Evolutionary conservation across 768 basidiomycete species (phyloP).

Genomic region (Asterophora parasitica): DNA sequence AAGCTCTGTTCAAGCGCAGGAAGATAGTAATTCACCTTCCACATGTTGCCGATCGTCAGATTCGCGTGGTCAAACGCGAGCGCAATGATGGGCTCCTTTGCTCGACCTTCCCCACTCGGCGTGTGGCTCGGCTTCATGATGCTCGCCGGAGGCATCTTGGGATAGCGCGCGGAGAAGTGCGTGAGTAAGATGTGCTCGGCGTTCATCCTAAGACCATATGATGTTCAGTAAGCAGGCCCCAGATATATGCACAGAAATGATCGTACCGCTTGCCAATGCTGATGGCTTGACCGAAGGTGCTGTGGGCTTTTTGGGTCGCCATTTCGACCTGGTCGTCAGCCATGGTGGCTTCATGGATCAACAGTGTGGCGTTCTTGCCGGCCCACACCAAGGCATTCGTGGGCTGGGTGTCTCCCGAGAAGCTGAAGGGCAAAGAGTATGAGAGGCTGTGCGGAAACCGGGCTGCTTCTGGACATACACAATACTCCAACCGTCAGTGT

Average conservation of each 20-base stretch:
- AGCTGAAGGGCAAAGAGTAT: conserved; percentile 41
- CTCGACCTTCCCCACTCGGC: neutral
- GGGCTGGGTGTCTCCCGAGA: conserved; percentile 89
- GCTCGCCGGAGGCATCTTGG: conserved; percentile 68
- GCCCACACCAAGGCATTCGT: conserved; percentile 59
- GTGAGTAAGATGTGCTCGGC: conserved; percentile 86
- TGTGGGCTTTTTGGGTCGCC: conserved; percentile 77
- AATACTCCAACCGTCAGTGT: conserved; percentile 71
- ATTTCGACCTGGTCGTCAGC: conserved; percentile 75
- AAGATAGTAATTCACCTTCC: conserved; percentile 79
- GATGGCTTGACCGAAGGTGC: conserved; percentile 87
- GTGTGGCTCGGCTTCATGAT: conserved; percentile 15
- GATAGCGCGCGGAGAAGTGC: conserved; percentile 93
- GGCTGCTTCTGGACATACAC: conserved; percentile 50
- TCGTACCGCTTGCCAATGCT: conserved; percentile 61
- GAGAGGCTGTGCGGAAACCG: conserved; percentile 25
- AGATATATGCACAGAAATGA: neutral
- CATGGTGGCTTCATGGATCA: conserved; percentile 95
- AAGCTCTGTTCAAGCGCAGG: conserved; percentile 64
- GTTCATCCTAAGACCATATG: conserved; percentile 56
- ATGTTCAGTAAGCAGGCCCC: too few relatives aligned
- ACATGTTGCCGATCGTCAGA: conserved; percentile 72
- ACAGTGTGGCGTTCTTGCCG: conserved; percentile 64
- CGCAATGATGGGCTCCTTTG: conserved; percentile 47
- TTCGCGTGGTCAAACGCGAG: conserved; percentile 80